These are phyloP conservation scores for Hymenoscyphus scutula DNA, from an alignment of 2,329 filamentous ascomycete species.

Conservation along the genomic window DNA sequence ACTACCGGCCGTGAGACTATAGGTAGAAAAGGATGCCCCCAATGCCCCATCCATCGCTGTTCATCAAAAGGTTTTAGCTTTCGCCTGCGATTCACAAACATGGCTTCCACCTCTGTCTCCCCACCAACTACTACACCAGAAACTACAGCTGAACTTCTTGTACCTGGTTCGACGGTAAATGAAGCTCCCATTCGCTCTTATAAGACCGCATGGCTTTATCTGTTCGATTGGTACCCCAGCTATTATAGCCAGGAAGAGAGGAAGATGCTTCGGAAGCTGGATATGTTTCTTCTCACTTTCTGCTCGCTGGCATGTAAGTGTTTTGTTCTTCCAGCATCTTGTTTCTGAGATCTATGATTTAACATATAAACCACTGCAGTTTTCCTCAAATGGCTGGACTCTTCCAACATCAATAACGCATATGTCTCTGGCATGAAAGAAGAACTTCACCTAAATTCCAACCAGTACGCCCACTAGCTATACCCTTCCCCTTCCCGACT, in stretches of 20 bases:
- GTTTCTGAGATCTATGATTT: background rate
- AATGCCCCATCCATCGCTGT: too few species aligned
- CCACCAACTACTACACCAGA: too few species aligned
- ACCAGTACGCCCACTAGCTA: constrained; percentile 47
- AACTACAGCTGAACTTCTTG: too few species aligned
- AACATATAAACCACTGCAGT: background rate
- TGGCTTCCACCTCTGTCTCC: too few species aligned
- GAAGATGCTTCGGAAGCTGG: background rate
- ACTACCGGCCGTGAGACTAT: too few species aligned
- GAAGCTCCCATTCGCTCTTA: constrained; percentile 5
- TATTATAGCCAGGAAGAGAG: constrained; percentile 14
- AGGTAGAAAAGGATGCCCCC: too few species aligned
- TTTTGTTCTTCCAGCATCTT: too few species aligned
- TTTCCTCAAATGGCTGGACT: constrained; percentile 46
- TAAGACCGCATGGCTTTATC: constrained; percentile 6
- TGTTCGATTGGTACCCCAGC: constrained; percentile 10
- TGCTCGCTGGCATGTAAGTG: background rate
- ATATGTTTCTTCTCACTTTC: background rate
- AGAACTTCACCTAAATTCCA: constrained; percentile 46
- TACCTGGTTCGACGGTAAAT: too few species aligned
- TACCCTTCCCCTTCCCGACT: constrained; percentile 55
- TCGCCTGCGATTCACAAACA: too few species aligned
- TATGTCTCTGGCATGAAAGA: constrained; percentile 45
- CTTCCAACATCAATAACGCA: constrained; percentile 32
- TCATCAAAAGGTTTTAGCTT: too few species aligned